These are phyloP conservation scores for Mycocentrospora acerina DNA, from an alignment of 2,329 filamentous ascomycete species.

Conservation along the genomic window DNA sequence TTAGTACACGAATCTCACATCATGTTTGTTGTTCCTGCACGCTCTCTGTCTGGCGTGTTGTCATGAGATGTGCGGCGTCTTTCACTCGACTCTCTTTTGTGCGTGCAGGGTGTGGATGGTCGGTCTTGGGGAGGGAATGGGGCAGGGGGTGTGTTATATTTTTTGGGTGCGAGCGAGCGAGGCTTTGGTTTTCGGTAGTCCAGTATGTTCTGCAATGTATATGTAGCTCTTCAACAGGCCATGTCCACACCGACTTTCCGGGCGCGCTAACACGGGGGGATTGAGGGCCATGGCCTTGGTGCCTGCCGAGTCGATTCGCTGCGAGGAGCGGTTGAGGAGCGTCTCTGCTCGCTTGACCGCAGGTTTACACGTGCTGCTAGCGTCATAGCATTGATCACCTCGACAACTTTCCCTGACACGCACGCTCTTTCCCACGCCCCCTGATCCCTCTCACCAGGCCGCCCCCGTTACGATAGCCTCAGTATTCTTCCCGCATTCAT, in stretches of 20 bases:
- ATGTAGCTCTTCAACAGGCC: conserved; percentile 33
- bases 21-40: conserved; percentile 35
- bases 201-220: conserved; percentile 34
- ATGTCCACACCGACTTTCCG: no score
- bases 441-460: not conserved
- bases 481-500: not conserved
- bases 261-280: no score
- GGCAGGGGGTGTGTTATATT: conserved; percentile 17
- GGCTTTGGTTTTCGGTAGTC: conserved; percentile 17
- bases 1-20: conserved; percentile 36
- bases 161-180: conserved; percentile 8
- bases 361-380: no score
- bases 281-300: no score
- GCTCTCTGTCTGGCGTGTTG: conserved; percentile 5
- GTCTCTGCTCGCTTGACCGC: no score
- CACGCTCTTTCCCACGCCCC: not conserved
- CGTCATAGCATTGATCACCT: not conserved
- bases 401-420: conserved; percentile 1
- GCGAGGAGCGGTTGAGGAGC: no score
- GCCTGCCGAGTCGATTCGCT: not conserved
- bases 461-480: not conserved
- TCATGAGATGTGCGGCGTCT: no score
- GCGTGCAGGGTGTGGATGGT: conserved; percentile 18
- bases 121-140: conserved; percentile 17
- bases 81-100: conserved; percentile 23